Evolutionary conservation across 2,329 filamentous ascomycete species (phyloP).

Genomic region (Lachnellula arida): DNA sequence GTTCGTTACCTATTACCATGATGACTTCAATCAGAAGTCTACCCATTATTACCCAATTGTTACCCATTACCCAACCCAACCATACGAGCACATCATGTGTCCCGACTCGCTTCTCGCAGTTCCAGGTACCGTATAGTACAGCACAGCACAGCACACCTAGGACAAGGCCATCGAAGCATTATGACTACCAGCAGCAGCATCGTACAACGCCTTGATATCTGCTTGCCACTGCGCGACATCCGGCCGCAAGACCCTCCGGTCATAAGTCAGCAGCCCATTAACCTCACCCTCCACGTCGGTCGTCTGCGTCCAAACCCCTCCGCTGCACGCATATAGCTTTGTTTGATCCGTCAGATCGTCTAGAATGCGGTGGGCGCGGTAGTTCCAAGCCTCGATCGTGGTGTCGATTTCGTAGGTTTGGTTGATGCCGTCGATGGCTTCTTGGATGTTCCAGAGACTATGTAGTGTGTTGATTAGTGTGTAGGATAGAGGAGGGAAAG

Average conservation of each 20-base stretch:
- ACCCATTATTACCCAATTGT: too few relatives aligned
- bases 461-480: not conserved
- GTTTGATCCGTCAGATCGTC: conserved; percentile 44
- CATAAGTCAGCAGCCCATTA: conserved; percentile 66
- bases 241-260: conserved; percentile 55
- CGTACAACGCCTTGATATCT: conserved; percentile 57
- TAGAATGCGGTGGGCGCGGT: conserved; percentile 52
- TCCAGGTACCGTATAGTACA: too few relatives aligned
- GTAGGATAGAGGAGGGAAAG: not conserved
- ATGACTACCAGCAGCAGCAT: conserved; percentile 41
- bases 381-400: conserved; percentile 55
- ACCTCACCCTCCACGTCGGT: conserved; percentile 72
- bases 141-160: too few relatives aligned
- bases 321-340: conserved; percentile 52
- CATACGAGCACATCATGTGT: too few relatives aligned
- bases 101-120: too few relatives aligned
- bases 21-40: too few relatives aligned
- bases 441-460: conserved; percentile 60
- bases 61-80: too few relatives aligned
- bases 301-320: conserved; percentile 68
- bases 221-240: conserved; percentile 41
- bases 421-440: conserved; percentile 55
- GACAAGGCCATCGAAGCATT: not conserved
- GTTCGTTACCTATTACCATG: too few relatives aligned
- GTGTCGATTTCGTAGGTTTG: conserved; percentile 63